A percentile compares a stretch with the other conserved stretches of the same genome.
Conservation (phyloP, 1,139 yeast species). For the Blastobotrys ciferrii region DNA sequence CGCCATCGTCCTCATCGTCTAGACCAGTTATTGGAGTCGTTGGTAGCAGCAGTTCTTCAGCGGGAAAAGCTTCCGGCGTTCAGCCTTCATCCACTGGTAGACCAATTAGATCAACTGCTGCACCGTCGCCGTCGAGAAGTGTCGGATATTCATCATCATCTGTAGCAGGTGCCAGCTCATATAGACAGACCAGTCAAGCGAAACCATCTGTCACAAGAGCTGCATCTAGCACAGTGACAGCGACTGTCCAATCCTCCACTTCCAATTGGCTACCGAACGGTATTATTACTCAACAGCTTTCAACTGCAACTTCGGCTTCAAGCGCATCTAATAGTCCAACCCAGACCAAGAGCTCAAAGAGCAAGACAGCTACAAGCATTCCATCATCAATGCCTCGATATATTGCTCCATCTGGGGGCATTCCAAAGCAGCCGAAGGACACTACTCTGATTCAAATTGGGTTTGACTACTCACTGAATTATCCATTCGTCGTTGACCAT, state of each 20-base stretch:
- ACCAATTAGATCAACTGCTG: not conserved
- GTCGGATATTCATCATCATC: not conserved
- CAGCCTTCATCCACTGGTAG: not conserved
- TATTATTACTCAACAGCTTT: conserved; percentile 31
- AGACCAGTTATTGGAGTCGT: not conserved
- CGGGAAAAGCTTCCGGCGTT: not conserved
- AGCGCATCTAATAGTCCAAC: conserved; percentile 15
- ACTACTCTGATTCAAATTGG: conserved; percentile 40
- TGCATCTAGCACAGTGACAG: conserved; percentile 16
- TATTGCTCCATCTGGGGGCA: conserved; percentile 39
- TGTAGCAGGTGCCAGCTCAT: not conserved
- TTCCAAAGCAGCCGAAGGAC: conserved; percentile 29
- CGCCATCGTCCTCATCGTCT: not conserved
- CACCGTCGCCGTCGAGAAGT: not conserved
- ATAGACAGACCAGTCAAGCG: conserved; percentile 2
- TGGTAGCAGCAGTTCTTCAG: not conserved
- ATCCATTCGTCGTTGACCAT: conserved; percentile 41
- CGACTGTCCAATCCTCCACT: conserved; percentile 20
- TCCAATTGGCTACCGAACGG: conserved; percentile 36
- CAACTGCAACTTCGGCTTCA: conserved; percentile 21
- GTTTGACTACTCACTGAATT: conserved; percentile 41
- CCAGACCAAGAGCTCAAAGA: conserved; percentile 19
- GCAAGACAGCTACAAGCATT: conserved; percentile 26
- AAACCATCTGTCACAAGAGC: conserved; percentile 10
- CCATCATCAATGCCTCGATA: conserved; percentile 38